Base-by-base conservation (phyloP, 805 yeast species). In the Komagataella mondaviorum region DNA sequence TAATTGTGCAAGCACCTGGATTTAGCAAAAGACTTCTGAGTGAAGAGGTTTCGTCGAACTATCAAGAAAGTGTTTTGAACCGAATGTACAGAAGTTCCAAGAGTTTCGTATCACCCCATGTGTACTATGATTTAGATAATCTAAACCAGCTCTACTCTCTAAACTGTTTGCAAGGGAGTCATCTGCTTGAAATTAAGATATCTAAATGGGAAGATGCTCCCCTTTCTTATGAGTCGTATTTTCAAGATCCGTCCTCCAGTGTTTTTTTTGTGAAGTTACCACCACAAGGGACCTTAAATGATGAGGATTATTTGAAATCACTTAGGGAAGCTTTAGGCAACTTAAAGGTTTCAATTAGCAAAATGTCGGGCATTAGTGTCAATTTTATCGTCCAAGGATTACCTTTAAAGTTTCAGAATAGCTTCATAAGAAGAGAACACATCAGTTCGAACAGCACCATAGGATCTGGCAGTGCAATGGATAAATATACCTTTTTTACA, bases 401-500 rank as follows among this genome's bases (percentile, higher is more conserved):
- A 30, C 39, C 39, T 2, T 30, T 14, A 2, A 5, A 30, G 14
- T 14, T 14, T 6, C 39, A 30, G 14, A 30, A 30, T 30, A 10
- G 39, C 12, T 8, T 30, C 14, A 30, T 6, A 30, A 3, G 6
- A 8, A 30, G 39, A 30, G 39, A 30, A 30, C 39, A 10, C 14
- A 12, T 14, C 39, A 30, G 14, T 30, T 30, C 39, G 14, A 30
- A 30, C 39, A 30, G 39, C n/a, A 30, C 39, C 14, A 30, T 30
- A 4, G 39, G 39, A 30, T 30, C 39, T 46, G 65, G 71, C 10
- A 74, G 75, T 51, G 66, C 85, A 52, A 84, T 86, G 64, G 76
- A 79, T 53, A 71, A 74, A 54, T 86, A 85, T 65, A 77, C 76
- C 59, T 83, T 80, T 63, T 85, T 88, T 71, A 76, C 88, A 10